These are phyloP conservation scores for Corymbia citriodora DNA, from an alignment of 441 rosid genomes.

Conservation along the genomic window DNA sequence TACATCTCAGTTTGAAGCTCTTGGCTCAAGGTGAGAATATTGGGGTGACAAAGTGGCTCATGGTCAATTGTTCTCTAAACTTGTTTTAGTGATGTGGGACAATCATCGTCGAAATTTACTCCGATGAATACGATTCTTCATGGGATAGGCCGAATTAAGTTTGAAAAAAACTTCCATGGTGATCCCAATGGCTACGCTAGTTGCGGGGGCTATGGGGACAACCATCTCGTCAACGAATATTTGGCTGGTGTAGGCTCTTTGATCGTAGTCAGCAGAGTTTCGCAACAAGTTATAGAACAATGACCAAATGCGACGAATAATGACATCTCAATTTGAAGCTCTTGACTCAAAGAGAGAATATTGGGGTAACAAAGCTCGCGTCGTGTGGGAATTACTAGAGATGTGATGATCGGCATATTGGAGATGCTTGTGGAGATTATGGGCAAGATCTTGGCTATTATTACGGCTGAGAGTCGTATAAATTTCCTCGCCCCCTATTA, in stretches of 20 bases:
- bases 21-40: not conserved
- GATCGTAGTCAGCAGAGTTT: no score
- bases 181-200: not conserved
- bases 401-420: not conserved
- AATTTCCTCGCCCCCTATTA: accelerated
- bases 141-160: not conserved
- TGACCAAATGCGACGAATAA: no score
- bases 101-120: not conserved
- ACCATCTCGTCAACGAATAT: no score
- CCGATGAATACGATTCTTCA: not conserved
- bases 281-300: no score
- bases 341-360: no score
- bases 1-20: not conserved
- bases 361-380: no score
- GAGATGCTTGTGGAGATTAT: not conserved
- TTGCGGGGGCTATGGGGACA: not conserved
- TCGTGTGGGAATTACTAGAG: no score
- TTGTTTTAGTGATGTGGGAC: not conserved
- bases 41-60: not conserved
- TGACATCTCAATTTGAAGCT: no score
- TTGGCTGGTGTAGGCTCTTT: no score
- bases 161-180: not conserved
- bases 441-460: not conserved
- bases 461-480: not conserved
- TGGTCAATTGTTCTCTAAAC: not conserved